These are phyloP conservation scores for Camelina neglecta DNA, from an alignment of 345 rosid genomes.

Conservation along the genomic window DNA sequence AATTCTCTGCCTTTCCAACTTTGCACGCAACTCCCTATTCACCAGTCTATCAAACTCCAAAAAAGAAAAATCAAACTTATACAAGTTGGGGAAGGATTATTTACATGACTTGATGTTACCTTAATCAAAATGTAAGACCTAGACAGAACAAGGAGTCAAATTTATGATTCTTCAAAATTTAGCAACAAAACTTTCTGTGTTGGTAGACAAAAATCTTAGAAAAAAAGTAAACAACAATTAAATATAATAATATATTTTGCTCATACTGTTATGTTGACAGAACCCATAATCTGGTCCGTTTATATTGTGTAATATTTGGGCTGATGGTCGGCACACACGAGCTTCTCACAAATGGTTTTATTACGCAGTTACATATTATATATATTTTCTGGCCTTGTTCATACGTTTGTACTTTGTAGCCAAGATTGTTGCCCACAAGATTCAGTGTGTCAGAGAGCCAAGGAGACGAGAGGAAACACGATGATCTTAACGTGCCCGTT, in stretches of 20 bases:
- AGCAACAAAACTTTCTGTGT: background rate
- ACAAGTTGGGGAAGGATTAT: constrained; percentile 34
- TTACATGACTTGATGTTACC: constrained; percentile 33
- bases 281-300: background rate
- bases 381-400: background rate
- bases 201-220: background rate
- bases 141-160: constrained; percentile 13
- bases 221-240: background rate
- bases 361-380: background rate
- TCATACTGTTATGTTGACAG: background rate
- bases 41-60: constrained; percentile 34
- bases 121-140: constrained; percentile 2
- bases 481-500: constrained; percentile 4
- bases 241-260: background rate
- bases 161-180: background rate
- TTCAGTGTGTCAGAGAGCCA: background rate
- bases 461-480: background rate
- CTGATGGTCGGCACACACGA: background rate
- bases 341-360: constrained; percentile 1
- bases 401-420: background rate
- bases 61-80: constrained; percentile 10
- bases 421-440: background rate
- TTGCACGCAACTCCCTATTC: constrained; percentile 46
- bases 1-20: constrained; percentile 32
- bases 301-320: background rate